A percentile compares a stretch with the other conserved stretches of the same genome.
Evolutionary conservation across 768 basidiomycete genomes (phyloP).

Genomic region (Termitomyces sp.): DNA sequence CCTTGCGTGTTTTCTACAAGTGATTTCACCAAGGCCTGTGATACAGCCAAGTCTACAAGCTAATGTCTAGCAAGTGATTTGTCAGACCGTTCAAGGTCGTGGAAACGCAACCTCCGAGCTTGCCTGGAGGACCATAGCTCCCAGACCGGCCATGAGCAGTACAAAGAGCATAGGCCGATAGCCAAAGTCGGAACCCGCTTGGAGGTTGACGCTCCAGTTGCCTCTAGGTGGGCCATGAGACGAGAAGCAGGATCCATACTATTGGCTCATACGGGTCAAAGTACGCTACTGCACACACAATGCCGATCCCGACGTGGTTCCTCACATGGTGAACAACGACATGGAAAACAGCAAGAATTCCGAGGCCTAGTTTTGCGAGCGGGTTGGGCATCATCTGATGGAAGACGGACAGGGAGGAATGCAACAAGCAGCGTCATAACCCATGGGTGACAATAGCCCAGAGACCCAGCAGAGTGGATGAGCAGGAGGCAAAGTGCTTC

Average conservation of each 20-base stretch:
- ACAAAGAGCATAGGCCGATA: slow-evolving; percentile 70
- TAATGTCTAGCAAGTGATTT: slow-evolving; percentile 40
- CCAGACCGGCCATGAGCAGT: slow-evolving; percentile 54
- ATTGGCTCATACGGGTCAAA: slow-evolving; percentile 55
- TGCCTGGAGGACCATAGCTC: slow-evolving; percentile 66
- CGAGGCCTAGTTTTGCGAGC: background rate
- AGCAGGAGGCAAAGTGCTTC: slow-evolving; percentile 8
- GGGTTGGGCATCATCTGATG: background rate
- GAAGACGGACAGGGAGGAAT: slow-evolving; percentile 8
- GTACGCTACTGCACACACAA: slow-evolving; percentile 71
- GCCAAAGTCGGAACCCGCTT: slow-evolving; percentile 71
- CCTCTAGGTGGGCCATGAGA: slow-evolving; percentile 32
- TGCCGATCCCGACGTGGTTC: slow-evolving; percentile 57
- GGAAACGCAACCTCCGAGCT: background rate
- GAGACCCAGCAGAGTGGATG: slow-evolving; percentile 18
- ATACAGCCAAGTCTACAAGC: slow-evolving; percentile 66
- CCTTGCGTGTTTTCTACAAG: background rate
- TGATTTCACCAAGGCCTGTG: slow-evolving; percentile 49
- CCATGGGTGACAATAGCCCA: slow-evolving; percentile 22
- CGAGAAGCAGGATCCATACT: background rate
- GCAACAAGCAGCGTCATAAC: slow-evolving; percentile 19
- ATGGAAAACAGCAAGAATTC: background rate
- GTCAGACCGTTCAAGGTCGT: background rate
- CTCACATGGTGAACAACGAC: slow-evolving; percentile 21
- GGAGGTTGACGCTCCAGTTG: slow-evolving; percentile 78